Base-by-base conservation (phyloP, 1,139 yeast species). In the Petasospora rhodanensis region DNA sequence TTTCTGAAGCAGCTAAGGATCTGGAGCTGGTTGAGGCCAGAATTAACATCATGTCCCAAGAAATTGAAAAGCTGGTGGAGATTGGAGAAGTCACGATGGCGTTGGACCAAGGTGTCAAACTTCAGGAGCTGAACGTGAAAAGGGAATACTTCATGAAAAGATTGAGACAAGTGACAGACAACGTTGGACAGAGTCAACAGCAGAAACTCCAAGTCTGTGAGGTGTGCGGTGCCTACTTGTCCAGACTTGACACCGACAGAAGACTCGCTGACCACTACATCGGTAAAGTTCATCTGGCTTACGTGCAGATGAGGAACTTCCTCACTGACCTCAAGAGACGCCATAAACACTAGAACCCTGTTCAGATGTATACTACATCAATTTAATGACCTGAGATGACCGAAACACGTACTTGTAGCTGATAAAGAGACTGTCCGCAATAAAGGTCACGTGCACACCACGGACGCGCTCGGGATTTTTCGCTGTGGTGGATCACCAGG, bases 181-280 rank as follows among this genome's bases (percentile, higher is more conserved):
- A 77, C 46, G 73, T 81, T 6, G 95, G 94, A 2, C 94, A 84
- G 45, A 74, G 89, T 5, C 85, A 94, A 1, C 95, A 84, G 52
- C 97, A 89, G 51, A 84, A 84, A 54, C 65, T 89, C 32, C 96
- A 87, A 56, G 95, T 86, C 1, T 91, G 98, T 60, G 84, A 77
- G 46, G 79, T 77, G 2, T 91, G 98, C 61, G 96, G 96, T 0
- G 96, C 96, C 0, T 86, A 81, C 54, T 64, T 91, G 35, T 84
- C 95, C 5, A 66, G 94, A 40, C 64, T 87, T 37, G 98, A 91
- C 56, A 85, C 83, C 42, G 97, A 89, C 56, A 67, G 91, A 51
- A 69, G 97, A 45, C 65, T 91, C 46, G 95, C 94, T 0, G 96
- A 86, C 52, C 98, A 91, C 59, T 87, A 86, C 54, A 63, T 80